Evolutionary conservation across 2,329 filamentous ascomycete species (phyloP).

Genomic region (Rachicladosporium sp.): DNA sequence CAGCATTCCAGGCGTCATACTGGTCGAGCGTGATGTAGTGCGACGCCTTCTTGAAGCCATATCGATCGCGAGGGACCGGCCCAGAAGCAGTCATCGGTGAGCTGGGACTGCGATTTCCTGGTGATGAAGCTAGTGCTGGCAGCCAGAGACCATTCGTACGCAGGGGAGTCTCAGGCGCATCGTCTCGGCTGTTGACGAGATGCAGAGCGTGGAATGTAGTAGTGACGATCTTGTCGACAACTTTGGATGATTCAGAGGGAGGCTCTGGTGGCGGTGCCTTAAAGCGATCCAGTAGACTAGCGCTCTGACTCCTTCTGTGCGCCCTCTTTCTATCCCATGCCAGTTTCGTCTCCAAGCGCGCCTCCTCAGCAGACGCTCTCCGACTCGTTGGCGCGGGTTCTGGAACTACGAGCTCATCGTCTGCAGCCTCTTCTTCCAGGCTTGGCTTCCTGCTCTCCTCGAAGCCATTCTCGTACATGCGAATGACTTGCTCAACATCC

Average conservation of each 20-base stretch:
- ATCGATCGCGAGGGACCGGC: constrained; percentile 54
- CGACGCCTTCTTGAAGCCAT: constrained; percentile 83
- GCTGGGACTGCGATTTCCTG: background rate
- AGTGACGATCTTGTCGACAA: too few species aligned
- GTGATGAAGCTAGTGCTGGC: background rate
- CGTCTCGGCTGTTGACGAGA: too few species aligned
- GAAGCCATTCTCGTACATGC: constrained; percentile 48
- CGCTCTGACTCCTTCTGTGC: constrained; percentile 22
- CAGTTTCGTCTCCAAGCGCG: too few species aligned
- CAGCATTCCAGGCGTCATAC: constrained; percentile 69
- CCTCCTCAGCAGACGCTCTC: constrained; percentile 2
- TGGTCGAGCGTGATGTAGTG: constrained; percentile 64
- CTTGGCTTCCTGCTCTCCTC: constrained; percentile 16
- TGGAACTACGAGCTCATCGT: too few species aligned
- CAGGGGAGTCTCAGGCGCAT: constrained; percentile 5
- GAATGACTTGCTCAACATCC: constrained; percentile 47
- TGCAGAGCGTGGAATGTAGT: too few species aligned
- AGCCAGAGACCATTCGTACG: constrained; percentile 8
- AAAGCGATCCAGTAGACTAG: constrained; percentile 17
- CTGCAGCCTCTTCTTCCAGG: constrained; percentile 14
- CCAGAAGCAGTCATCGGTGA: constrained; percentile 1
- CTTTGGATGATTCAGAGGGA: background rate
- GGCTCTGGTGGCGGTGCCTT: constrained; percentile 5
- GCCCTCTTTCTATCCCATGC: background rate
- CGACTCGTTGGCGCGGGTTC: background rate